phyloP scores from a whole-genome alignment of 176 grass and related monocot species.

The Aegilops umbellulata region DNA sequence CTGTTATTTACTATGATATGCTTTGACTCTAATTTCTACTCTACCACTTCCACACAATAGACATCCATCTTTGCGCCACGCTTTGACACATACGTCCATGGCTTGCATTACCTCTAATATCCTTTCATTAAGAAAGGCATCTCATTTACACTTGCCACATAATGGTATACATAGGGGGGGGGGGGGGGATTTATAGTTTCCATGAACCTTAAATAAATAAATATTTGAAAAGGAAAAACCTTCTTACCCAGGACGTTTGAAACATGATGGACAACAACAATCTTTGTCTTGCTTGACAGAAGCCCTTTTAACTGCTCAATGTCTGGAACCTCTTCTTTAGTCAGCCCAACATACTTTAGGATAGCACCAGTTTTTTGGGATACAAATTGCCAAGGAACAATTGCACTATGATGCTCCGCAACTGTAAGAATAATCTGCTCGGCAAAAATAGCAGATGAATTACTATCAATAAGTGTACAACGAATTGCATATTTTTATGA shows the following conservation, averaged over 20 bases:
- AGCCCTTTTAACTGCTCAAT: conserved; percentile 78
- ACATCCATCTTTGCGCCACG: background rate
- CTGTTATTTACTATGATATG: background rate
- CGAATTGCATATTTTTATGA: background rate
- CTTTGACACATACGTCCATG: background rate
- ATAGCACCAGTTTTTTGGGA: conserved; percentile 72
- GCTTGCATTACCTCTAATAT: background rate
- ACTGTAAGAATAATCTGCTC: conserved; percentile 76
- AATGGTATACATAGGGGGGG: background rate
- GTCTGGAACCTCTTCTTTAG: conserved; percentile 82
- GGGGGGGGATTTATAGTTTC: background rate
- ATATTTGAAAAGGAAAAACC: background rate
- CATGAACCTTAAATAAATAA: background rate
- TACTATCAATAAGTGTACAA: conserved; percentile 12
- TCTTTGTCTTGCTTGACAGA: conserved; percentile 84
- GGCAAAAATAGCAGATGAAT: conserved; percentile 4
- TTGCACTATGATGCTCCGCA: conserved; percentile 91
- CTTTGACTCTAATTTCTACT: background rate
- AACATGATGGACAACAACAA: conserved; percentile 87
- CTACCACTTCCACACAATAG: background rate
- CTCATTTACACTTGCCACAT: background rate
- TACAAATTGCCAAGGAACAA: conserved; percentile 91
- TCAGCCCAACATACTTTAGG: conserved; percentile 88
- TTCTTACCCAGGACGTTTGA: conserved; percentile 78
- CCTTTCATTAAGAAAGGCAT: background rate